These are phyloP conservation scores for Trypanosoma mega DNA, from an alignment of 208 protist genomes.

Conservation along the genomic window DNA sequence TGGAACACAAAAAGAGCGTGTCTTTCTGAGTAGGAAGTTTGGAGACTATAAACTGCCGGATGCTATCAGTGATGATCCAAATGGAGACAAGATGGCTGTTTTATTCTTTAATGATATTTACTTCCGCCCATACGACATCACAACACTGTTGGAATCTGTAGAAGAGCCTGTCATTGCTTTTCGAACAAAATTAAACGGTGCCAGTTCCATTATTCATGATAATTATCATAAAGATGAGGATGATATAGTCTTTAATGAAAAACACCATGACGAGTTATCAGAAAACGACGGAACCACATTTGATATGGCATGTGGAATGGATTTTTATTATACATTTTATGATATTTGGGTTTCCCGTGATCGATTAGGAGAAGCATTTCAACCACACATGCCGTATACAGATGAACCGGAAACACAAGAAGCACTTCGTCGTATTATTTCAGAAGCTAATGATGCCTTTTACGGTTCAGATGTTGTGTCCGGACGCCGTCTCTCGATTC, in stretches of 20 bases:
- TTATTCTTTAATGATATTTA: constrained; percentile 85
- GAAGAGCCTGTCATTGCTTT: constrained; percentile 29
- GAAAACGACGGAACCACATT: constrained; percentile 35
- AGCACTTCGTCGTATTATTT: constrained; percentile 37
- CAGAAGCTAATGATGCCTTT: too few species aligned
- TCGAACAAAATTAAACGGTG: constrained; percentile 26
- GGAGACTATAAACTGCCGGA: background rate
- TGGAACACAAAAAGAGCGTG: background rate
- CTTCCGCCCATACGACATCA: constrained; percentile 66
- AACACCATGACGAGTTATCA: background rate
- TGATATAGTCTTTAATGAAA: background rate
- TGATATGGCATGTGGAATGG: constrained; percentile 85
- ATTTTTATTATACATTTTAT: constrained; percentile 80
- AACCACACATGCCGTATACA: constrained; percentile 45
- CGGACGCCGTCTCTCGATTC: constrained; percentile 23
- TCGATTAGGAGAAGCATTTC: constrained; percentile 36
- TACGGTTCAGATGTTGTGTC: background rate
- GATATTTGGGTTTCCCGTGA: constrained; percentile 70
- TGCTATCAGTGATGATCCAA: constrained; percentile 3
- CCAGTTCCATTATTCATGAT: too few species aligned
- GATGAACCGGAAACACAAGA: constrained; percentile 41
- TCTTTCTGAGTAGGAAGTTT: background rate
- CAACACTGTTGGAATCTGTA: constrained; percentile 50
- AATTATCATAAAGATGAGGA: too few species aligned
- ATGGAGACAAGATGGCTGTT: constrained; percentile 50